Percentiles rank a stretch among this genome's conserved stretches.
Evolutionary conservation across 2,329 filamentous ascomycete species (phyloP).

Genomic region (Scytalidium lignicola): DNA sequence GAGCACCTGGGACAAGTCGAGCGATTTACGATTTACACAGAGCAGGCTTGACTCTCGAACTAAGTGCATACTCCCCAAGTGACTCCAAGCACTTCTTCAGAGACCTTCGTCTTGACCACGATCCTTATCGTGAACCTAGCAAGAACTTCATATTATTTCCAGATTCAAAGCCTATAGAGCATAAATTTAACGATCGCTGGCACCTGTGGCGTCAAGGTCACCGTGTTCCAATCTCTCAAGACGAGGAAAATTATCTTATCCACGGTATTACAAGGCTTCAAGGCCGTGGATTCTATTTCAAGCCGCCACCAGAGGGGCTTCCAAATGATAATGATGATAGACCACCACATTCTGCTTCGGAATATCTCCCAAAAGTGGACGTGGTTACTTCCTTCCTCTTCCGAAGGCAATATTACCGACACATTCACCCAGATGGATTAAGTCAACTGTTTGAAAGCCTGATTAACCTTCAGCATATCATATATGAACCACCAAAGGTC

Average conservation of each 20-base stretch:
- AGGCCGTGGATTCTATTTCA: neutral
- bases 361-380: constrained; percentile 10
- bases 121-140: constrained; percentile 10
- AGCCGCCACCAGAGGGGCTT: neutral
- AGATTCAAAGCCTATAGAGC: neutral
- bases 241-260: constrained; percentile 15
- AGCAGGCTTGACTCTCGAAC: constrained; percentile 13
- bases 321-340: constrained; percentile 6
- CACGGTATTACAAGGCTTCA: constrained; percentile 6
- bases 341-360: constrained; percentile 4
- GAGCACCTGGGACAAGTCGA: neutral
- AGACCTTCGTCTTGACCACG: constrained; percentile 14
- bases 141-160: neutral
- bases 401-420: constrained; percentile 16
- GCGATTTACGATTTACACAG: neutral
- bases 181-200: constrained; percentile 12
- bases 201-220: constrained; percentile 13
- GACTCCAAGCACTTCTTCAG: constrained; percentile 13
- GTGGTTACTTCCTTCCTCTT: constrained; percentile 12
- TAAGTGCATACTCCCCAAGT: constrained; percentile 15
- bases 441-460: neutral
- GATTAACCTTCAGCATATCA: neutral
- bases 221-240: constrained; percentile 6
- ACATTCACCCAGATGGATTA: constrained; percentile 6
- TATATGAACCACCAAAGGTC: neutral